A percentile compares a stretch with the other conserved stretches of the same genome.
phyloP scores from a whole-genome alignment of 768 basidiomycete genomes.

The Agaricus subrufescens region DNA sequence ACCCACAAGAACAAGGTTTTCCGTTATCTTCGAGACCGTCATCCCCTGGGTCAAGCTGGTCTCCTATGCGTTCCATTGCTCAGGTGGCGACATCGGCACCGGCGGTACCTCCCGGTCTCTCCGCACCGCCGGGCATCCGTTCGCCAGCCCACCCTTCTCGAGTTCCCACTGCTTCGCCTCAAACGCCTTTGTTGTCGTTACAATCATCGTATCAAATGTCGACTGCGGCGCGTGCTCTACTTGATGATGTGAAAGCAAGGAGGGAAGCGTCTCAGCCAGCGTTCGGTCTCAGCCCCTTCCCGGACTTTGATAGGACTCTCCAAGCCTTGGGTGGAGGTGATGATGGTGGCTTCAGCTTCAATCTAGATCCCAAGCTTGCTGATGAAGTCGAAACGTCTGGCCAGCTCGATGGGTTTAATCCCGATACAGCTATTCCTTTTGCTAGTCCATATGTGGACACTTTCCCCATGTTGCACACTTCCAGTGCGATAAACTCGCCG shows the following conservation, averaged over 20 bases:
- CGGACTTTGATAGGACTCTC: slow-evolving; percentile 83
- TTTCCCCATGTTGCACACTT: slow-evolving; percentile 56
- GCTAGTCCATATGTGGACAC: slow-evolving; percentile 62
- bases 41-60: slow-evolving; percentile 24
- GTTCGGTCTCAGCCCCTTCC: slow-evolving; percentile 61
- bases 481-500: slow-evolving; percentile 16
- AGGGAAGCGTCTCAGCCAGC: slow-evolving; percentile 50
- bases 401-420: slow-evolving; percentile 46
- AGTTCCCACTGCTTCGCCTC: slow-evolving; percentile 44
- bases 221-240: slow-evolving; percentile 73
- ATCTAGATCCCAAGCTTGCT: slow-evolving; percentile 74
- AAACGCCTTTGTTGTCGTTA: slow-evolving; percentile 47
- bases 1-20: slow-evolving; percentile 38
- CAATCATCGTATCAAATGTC: slow-evolving; percentile 82
- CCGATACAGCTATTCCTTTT: slow-evolving; percentile 52
- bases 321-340: slow-evolving; percentile 65
- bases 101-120: slow-evolving; percentile 44
- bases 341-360: slow-evolving; percentile 79
- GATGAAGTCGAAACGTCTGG: slow-evolving; percentile 37
- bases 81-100: slow-evolving; percentile 21
- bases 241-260: slow-evolving; percentile 78
- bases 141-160: slow-evolving; percentile 50
- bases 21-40: slow-evolving; percentile 35
- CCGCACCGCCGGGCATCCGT: slow-evolving; percentile 59
- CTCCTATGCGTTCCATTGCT: slow-evolving; percentile 34